Evolutionary conservation across 2,329 filamentous ascomycete species (phyloP).

Genomic region (Dactylellina sp.): DNA sequence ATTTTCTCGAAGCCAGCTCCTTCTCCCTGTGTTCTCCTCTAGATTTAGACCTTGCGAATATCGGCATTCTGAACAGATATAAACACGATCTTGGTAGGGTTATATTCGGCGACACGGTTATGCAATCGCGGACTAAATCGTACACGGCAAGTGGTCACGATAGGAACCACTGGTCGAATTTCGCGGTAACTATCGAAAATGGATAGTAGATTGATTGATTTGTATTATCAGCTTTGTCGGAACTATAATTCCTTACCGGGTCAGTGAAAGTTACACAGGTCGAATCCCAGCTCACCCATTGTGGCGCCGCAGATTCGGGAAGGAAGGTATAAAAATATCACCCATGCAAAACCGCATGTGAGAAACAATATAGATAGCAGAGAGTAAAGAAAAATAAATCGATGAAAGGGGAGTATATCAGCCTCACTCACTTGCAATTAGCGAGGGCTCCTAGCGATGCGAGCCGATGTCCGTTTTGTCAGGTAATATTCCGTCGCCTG

Average conservation of each 20-base stretch:
- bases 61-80: conserved; percentile 34
- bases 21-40: conserved; percentile 30
- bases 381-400: neutral
- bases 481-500: conserved; percentile 11
- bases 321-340: conserved; percentile 18
- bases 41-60: conserved; percentile 45
- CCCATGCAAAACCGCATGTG: conserved; percentile 3
- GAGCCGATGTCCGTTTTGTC: neutral
- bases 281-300: neutral
- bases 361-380: conserved; percentile 4
- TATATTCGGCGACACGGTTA: conserved; percentile 13
- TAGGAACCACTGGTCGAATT: neutral
- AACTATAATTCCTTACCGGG: conserved; percentile 8
- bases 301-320: conserved; percentile 11
- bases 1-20: conserved; percentile 34
- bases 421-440: conserved; percentile 43
- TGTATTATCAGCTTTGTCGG: neutral
- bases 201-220: conserved; percentile 2
- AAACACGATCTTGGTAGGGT: neutral
- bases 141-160: neutral
- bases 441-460: neutral
- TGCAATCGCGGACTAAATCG: neutral
- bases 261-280: conserved; percentile 28
- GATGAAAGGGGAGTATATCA: conserved; percentile 4
- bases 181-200: neutral